Conservation (phyloP, 2,329 filamentous ascomycete species). For the Nectriaceae sp. region DNA sequence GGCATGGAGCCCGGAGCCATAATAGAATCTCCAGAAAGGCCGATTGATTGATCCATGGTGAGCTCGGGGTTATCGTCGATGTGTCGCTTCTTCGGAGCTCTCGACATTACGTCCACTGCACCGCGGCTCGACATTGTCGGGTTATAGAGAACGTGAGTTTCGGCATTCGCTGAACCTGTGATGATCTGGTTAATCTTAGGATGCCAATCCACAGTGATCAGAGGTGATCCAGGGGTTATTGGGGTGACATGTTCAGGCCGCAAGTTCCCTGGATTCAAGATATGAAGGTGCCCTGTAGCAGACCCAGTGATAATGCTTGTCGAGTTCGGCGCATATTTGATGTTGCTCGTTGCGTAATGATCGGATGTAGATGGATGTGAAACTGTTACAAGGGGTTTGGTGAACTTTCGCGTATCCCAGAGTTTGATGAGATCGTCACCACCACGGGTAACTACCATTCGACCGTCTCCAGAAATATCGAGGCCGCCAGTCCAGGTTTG, state of each 20-base stretch:
- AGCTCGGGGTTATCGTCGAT: conserved; percentile 89
- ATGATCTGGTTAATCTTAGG: conserved; percentile 94
- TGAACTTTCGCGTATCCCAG: conserved; percentile 97
- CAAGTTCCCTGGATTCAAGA: conserved; percentile 90
- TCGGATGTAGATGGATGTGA: conserved; percentile 80
- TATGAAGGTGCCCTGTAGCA: conserved; percentile 80
- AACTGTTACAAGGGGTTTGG: conserved; percentile 78
- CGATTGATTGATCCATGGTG: conserved; percentile 80
- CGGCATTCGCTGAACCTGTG: conserved; percentile 87
- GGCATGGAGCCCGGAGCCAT: conserved; percentile 65
- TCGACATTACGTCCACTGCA: conserved; percentile 86
- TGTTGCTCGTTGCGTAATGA: conserved; percentile 82
- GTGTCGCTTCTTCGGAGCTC: conserved; percentile 91
- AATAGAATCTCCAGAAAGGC: conserved; percentile 82
- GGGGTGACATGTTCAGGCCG: conserved; percentile 82
- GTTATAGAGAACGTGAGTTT: conserved; percentile 89
- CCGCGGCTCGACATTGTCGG: conserved; percentile 80
- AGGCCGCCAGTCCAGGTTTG: conserved; percentile 91
- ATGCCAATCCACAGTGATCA: conserved; percentile 90
- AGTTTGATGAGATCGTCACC: conserved; percentile 93
- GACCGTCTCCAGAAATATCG: conserved; percentile 87
- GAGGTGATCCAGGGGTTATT: conserved; percentile 79
- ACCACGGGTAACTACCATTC: conserved; percentile 86
- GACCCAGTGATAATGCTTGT: conserved; percentile 89
- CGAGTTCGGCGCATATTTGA: conserved; percentile 83